These are phyloP conservation scores for Candida ortonii DNA, from an alignment of 805 yeast species.

Conservation along the genomic window DNA sequence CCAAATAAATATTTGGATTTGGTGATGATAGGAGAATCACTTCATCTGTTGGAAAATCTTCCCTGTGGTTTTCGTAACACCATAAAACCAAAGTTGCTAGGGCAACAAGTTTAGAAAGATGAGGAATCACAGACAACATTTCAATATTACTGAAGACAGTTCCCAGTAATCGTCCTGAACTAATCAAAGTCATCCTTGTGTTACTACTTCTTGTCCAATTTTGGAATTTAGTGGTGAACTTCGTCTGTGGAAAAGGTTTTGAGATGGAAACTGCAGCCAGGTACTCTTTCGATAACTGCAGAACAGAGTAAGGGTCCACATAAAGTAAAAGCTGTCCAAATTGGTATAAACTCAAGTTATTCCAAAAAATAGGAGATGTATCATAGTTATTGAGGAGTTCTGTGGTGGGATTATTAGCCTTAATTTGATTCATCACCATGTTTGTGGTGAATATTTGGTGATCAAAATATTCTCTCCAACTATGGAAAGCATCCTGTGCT, in stretches of 20 bases:
- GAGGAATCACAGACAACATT: conserved; percentile 24
- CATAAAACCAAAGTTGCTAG: conserved; percentile 13
- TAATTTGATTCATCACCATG: conserved; percentile 5
- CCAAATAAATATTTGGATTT: conserved; percentile 5
- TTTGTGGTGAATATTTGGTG: conserved; percentile 26
- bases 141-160: conserved; percentile 25
- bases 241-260: conserved; percentile 4
- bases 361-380: conserved; percentile 35
- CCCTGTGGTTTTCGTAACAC: conserved; percentile 20
- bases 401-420: conserved; percentile 1
- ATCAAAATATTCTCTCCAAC: conserved; percentile 39
- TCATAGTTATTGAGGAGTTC: conserved; percentile 31
- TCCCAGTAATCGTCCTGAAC: conserved; percentile 30
- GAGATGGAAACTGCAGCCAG: background rate
- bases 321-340: conserved; percentile 13
- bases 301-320: conserved; percentile 9
- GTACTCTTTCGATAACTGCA: conserved; percentile 7
- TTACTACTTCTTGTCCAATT: conserved; percentile 12
- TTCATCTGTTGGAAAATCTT: conserved; percentile 8
- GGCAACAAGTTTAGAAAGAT: conserved; percentile 20
- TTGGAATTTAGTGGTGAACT: conserved; percentile 6
- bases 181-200: conserved; percentile 15
- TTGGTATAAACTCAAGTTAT: conserved; percentile 12
- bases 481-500: conserved; percentile 32
- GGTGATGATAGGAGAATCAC: background rate